Conservation (phyloP, 1,284 basidiomycete genomes). For the Paramarasmius palmivorus region DNA sequence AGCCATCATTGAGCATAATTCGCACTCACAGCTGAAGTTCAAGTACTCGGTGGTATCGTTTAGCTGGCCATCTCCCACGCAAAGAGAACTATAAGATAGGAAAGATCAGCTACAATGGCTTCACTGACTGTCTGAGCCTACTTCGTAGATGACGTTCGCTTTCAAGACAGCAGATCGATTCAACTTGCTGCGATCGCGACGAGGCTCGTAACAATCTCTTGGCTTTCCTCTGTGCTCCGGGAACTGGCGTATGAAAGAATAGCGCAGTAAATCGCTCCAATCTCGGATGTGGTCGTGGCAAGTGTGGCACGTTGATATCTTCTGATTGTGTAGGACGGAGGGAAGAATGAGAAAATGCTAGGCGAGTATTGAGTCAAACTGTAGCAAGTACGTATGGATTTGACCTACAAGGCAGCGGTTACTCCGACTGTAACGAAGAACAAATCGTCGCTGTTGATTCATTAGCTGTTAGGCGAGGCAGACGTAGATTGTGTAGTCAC, state of each 20-base stretch:
- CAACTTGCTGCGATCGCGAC: slow-evolving; percentile 68
- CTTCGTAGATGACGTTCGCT: slow-evolving; percentile 68
- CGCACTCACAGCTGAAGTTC: slow-evolving; percentile 61
- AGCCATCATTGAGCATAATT: not conserved
- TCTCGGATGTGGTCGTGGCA: slow-evolving; percentile 60
- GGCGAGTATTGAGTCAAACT: not conserved
- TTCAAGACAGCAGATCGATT: slow-evolving; percentile 55
- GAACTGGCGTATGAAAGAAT: slow-evolving; percentile 66
- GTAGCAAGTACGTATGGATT: not conserved
- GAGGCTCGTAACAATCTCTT: slow-evolving; percentile 55
- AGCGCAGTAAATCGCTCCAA: slow-evolving; percentile 67
- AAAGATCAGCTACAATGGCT: not conserved
- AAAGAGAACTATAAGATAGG: slow-evolving; percentile 55
- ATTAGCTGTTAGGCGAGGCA: not conserved
- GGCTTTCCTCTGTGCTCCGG: slow-evolving; percentile 42
- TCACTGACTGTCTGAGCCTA: too few species aligned
- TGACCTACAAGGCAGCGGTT: slow-evolving; percentile 58
- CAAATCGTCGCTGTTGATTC: slow-evolving; percentile 51
- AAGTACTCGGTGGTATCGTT: slow-evolving; percentile 64
- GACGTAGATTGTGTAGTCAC: slow-evolving; percentile 12
- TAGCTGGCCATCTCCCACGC: slow-evolving; percentile 66
- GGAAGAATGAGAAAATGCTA: slow-evolving; percentile 68
- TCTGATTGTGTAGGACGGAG: slow-evolving; percentile 70
- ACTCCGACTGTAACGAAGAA: slow-evolving; percentile 65
- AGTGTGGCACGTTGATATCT: slow-evolving; percentile 64